Evolutionary conservation across 108 stramenopile genomes (phyloP).

Genomic region (Fistulifera pelliculosa): DNA sequence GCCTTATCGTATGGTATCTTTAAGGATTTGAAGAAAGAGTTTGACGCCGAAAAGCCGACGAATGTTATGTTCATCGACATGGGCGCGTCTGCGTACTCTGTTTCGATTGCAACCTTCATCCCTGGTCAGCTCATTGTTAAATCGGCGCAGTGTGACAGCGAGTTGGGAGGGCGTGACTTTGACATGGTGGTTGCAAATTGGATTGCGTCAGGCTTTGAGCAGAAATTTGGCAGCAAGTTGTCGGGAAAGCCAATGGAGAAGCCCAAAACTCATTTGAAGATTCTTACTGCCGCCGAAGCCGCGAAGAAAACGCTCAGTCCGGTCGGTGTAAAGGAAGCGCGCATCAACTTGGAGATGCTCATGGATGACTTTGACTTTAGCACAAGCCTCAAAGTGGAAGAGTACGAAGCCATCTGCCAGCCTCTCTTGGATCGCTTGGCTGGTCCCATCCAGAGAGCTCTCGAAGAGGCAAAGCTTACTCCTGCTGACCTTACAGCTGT

Average conservation of each 20-base stretch:
- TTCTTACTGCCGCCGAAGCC: conserved; percentile 90
- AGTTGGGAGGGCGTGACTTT: conserved; percentile 91
- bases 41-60: conserved; percentile 62
- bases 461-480: conserved; percentile 79
- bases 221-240: conserved; percentile 73
- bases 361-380: conserved; percentile 92
- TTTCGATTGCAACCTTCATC: conserved; percentile 85
- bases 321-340: conserved; percentile 89
- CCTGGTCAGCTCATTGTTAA: conserved; percentile 88
- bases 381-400: conserved; percentile 57
- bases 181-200: conserved; percentile 85
- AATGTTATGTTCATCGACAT: conserved; percentile 91
- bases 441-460: conserved; percentile 68
- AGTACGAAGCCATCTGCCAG: conserved; percentile 78
- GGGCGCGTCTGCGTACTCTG: conserved; percentile 87
- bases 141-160: conserved; percentile 63
- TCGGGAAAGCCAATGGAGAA: conserved; percentile 64
- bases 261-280: conserved; percentile 87
- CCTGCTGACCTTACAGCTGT: conserved; percentile 59
- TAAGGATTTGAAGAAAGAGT: conserved; percentile 91
- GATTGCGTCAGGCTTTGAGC: conserved; percentile 84
- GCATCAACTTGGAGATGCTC: conserved; percentile 88
- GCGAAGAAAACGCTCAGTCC: conserved; percentile 98
- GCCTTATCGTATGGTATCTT: conserved; percentile 99
- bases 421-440: conserved; percentile 78